phyloP scores from a whole-genome alignment of 2,329 filamentous ascomycete species.

The Epichloe sibirici region DNA sequence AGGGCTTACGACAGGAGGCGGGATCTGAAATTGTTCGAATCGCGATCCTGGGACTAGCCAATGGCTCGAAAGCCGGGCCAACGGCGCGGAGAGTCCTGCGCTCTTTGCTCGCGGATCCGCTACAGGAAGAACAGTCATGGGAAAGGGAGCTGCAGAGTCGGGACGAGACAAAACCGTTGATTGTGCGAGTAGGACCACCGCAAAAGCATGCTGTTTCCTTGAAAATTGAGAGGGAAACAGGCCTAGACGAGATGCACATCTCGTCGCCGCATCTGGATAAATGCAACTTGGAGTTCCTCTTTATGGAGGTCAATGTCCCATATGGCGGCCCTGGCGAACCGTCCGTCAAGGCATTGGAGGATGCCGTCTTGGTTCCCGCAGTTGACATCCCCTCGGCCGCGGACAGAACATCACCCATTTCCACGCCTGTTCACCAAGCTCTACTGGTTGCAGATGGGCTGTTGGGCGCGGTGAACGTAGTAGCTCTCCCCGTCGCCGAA shows the following conservation, averaged over 20 bases:
- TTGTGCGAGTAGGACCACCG: conserved; percentile 42
- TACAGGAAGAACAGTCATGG: conserved; percentile 52
- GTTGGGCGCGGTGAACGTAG: conserved; percentile 46
- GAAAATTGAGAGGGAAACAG: conserved; percentile 18
- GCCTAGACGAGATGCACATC: conserved; percentile 47
- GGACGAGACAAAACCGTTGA: conserved; percentile 41
- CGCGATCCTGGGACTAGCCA: conserved; percentile 39
- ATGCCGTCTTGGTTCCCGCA: conserved; percentile 62
- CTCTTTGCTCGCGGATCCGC: conserved; percentile 57
- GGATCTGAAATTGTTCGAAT: conserved; percentile 47
- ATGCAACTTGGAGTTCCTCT: conserved; percentile 51
- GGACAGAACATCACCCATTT: conserved; percentile 52
- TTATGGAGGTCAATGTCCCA: conserved; percentile 38
- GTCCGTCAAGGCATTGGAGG: conserved; percentile 35
- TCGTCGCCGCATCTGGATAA: conserved; percentile 50
- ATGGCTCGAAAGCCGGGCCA: conserved; percentile 24
- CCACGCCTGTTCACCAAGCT: conserved; percentile 74
- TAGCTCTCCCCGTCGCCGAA: conserved; percentile 28
- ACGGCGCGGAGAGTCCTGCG: conserved; percentile 55
- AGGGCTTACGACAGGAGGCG: conserved; percentile 44
- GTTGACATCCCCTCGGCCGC: conserved; percentile 58
- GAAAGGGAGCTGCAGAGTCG: conserved; percentile 47
- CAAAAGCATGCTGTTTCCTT: conserved; percentile 18
- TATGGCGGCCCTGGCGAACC: conserved; percentile 18
- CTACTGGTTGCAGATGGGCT: conserved; percentile 65